phyloP scores from a whole-genome alignment of 352 stramenopile species.

The Globisporangium nagaii region DNA sequence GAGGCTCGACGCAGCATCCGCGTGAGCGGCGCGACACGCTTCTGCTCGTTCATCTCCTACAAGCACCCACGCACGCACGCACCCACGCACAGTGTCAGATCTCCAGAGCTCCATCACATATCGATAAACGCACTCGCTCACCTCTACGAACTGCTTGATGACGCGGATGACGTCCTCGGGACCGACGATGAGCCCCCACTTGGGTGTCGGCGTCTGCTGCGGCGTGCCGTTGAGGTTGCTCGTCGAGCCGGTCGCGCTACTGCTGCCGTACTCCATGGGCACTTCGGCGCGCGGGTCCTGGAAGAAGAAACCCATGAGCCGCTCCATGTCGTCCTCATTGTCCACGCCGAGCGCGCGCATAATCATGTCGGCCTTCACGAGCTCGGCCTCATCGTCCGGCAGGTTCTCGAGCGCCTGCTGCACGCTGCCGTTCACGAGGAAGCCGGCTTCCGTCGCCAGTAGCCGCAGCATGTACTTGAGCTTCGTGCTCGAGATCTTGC shows the following conservation, averaged over 20 bases:
- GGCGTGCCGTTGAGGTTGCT: not conserved
- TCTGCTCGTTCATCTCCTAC: constrained; percentile 68
- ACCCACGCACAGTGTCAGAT: too few species aligned
- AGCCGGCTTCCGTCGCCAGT: constrained; percentile 80
- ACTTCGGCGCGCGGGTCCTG: constrained; percentile 59
- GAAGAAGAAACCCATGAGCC: constrained; percentile 76
- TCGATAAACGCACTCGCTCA: constrained; percentile 16
- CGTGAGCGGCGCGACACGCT: constrained; percentile 42
- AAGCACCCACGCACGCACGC: too few species aligned
- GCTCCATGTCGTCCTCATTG: constrained; percentile 83
- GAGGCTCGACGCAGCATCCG: constrained; percentile 35
- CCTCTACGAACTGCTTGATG: constrained; percentile 86
- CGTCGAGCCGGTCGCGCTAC: not conserved
- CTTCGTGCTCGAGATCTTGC: constrained; percentile 75
- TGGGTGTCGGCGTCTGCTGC: constrained; percentile 18
- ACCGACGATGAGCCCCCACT: constrained; percentile 66
- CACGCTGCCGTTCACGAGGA: constrained; percentile 81
- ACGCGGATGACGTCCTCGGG: constrained; percentile 86
- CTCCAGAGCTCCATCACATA: too few species aligned
- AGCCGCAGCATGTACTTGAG: constrained; percentile 89
- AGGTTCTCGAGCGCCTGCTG: constrained; percentile 73
- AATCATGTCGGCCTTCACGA: constrained; percentile 87
- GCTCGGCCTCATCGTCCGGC: constrained; percentile 67
- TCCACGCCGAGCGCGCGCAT: constrained; percentile 82
- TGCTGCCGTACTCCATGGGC: constrained; percentile 20